Evolutionary conservation across 1,284 basidiomycete genomes (phyloP).

Genomic region (Cutaneotrichosporon curvatum): DNA sequence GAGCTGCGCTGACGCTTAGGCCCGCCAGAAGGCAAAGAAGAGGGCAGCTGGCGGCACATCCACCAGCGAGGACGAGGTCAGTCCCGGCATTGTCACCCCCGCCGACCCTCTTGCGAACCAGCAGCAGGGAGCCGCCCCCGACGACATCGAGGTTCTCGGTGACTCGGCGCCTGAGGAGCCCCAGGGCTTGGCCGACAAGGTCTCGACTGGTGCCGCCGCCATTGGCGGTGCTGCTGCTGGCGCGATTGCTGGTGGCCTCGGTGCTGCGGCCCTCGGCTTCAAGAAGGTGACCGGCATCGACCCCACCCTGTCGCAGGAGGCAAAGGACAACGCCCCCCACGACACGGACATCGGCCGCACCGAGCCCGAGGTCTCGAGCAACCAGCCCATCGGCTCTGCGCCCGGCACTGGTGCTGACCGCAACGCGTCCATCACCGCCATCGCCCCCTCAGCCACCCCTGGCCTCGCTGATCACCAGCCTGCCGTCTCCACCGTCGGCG

Average conservation of each 20-base stretch:
- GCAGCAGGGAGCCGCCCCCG: too few relatives aligned
- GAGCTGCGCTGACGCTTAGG: not conserved
- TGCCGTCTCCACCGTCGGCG: not conserved
- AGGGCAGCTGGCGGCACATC: slow-evolving; percentile 1
- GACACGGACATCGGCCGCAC: not conserved
- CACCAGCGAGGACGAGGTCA: too few relatives aligned
- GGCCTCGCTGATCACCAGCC: not conserved
- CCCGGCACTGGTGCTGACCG: not conserved
- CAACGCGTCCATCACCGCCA: not conserved
- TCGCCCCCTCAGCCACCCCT: not conserved
- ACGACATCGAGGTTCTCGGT: too few relatives aligned
- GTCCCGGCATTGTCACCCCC: too few relatives aligned
- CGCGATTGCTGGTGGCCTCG: slow-evolving; percentile 5
- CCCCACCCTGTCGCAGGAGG: not conserved
- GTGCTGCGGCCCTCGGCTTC: slow-evolving; percentile 24
- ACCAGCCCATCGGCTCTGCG: not conserved
- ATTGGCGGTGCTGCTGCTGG: slow-evolving; percentile 27
- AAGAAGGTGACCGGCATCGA: slow-evolving; percentile 37
- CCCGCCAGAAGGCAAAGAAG: slow-evolving; percentile 10
- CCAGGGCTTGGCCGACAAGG: too few relatives aligned
- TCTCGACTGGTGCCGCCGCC: slow-evolving; percentile 3
- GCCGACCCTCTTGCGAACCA: too few relatives aligned
- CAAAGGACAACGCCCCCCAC: not conserved
- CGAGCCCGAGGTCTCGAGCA: not conserved
- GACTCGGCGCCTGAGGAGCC: too few relatives aligned